Evolutionary conservation across 2,329 filamentous ascomycete species (phyloP).

Genomic region (Bipolaris victoriae): DNA sequence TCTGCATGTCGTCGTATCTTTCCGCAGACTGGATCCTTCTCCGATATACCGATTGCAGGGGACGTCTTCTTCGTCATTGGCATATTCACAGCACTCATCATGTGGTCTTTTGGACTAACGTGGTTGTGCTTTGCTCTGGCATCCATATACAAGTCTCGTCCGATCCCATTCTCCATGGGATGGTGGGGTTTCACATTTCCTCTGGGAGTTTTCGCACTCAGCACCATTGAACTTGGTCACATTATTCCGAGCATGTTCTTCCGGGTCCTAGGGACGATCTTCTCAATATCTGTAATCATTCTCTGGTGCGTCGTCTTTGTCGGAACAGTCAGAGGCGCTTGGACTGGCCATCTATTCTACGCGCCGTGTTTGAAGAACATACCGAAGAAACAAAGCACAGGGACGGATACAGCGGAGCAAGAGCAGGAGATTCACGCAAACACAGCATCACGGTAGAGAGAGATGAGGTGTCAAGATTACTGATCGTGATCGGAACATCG

Average conservation of each 20-base stretch:
- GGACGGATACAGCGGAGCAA: slow-evolving; percentile 22
- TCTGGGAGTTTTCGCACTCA: slow-evolving; percentile 62
- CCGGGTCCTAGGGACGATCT: slow-evolving; percentile 61
- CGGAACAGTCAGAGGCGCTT: slow-evolving; percentile 57
- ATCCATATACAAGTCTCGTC: slow-evolving; percentile 52
- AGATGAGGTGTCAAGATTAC: neutral
- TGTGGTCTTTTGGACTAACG: slow-evolving; percentile 63
- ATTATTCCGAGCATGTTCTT: slow-evolving; percentile 64
- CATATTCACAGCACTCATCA: slow-evolving; percentile 58
- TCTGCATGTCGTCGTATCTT: slow-evolving; percentile 53
- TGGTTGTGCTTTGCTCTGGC: slow-evolving; percentile 63
- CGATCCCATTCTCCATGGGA: slow-evolving; percentile 67
- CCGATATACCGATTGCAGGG: slow-evolving; percentile 52
- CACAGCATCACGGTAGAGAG: neutral
- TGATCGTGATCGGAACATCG: neutral
- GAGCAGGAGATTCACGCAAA: slow-evolving; percentile 19
- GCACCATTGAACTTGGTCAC: slow-evolving; percentile 56
- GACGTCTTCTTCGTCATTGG: slow-evolving; percentile 63
- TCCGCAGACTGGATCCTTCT: slow-evolving; percentile 47
- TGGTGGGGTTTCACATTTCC: slow-evolving; percentile 69
- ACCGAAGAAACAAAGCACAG: slow-evolving; percentile 27
- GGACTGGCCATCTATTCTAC: slow-evolving; percentile 59
- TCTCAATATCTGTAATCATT: slow-evolving; percentile 58
- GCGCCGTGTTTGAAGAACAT: slow-evolving; percentile 59
- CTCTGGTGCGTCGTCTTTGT: slow-evolving; percentile 63